A percentile compares a stretch with the other conserved stretches of the same genome.
phyloP scores from a whole-genome alignment of 805 yeast genomes.

The Candida pseudoglaebosa region DNA sequence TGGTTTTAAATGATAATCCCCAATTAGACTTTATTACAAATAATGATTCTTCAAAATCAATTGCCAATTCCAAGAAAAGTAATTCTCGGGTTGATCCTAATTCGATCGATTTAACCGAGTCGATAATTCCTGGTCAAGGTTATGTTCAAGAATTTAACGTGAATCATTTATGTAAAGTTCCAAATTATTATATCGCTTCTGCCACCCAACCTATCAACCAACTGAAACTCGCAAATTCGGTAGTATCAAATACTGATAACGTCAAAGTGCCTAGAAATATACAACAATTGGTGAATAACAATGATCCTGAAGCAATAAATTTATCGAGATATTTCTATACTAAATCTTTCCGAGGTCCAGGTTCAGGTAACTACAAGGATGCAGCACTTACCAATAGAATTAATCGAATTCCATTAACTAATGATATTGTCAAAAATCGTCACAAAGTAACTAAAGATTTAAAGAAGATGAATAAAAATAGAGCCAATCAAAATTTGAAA shows the following conservation, averaged over 20 bases:
- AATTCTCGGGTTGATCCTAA: constrained; percentile 36
- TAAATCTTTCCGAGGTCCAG: constrained; percentile 42
- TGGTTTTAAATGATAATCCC: constrained; percentile 28
- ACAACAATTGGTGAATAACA: constrained; percentile 31
- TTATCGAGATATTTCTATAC: constrained; percentile 37
- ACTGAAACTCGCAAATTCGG: constrained; percentile 8
- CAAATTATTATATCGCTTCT: constrained; percentile 36
- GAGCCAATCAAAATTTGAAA: constrained; percentile 25
- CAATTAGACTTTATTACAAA: constrained; percentile 15
- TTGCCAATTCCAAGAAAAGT: constrained; percentile 29
- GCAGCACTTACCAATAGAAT: constrained; percentile 38
- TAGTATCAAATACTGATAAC: constrained; percentile 19
- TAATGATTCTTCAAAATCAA: too few species aligned
- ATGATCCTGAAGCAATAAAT: constrained; percentile 33
- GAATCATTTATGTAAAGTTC: constrained; percentile 38
- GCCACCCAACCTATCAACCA: constrained; percentile 21
- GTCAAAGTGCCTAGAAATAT: constrained; percentile 29
- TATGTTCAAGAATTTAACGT: constrained; percentile 40
- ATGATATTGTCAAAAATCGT: constrained; percentile 7
- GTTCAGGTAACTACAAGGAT: constrained; percentile 44
- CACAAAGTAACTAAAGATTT: constrained; percentile 6
- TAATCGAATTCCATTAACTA: constrained; percentile 29
- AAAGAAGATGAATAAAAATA: constrained; percentile 4
- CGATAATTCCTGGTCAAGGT: constrained; percentile 42
- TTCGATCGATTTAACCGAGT: constrained; percentile 35